A percentile compares a stretch with the other conserved stretches of the same genome.
These are phyloP conservation scores for Mimosa pudica DNA, from an alignment of 306 rosid species.

Conservation along the genomic window DNA sequence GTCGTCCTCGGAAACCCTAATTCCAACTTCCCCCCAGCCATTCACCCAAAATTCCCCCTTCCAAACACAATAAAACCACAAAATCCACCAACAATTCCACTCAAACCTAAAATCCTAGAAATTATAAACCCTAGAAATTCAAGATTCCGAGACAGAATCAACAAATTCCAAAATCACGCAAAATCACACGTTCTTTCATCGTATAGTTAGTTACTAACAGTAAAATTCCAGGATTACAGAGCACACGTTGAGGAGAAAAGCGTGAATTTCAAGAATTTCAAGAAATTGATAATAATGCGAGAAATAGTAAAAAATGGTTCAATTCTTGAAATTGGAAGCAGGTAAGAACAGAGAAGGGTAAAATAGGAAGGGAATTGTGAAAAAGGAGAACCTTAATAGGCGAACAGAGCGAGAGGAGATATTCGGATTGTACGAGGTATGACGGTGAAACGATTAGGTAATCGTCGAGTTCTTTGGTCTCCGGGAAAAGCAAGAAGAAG, in stretches of 20 bases:
- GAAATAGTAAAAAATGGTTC: slow-evolving; percentile 32
- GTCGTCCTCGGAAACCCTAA: slow-evolving; percentile 48
- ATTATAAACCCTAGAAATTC: slow-evolving; percentile 39
- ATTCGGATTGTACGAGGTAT: slow-evolving; percentile 65
- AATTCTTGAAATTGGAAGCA: slow-evolving; percentile 34
- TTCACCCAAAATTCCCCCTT: slow-evolving; percentile 37
- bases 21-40: slow-evolving; percentile 65
- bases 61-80: background rate
- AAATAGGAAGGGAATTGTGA: slow-evolving; percentile 15
- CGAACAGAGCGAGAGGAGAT: slow-evolving; percentile 30
- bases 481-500: slow-evolving; percentile 36
- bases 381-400: slow-evolving; percentile 44
- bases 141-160: slow-evolving; percentile 25
- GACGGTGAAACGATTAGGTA: slow-evolving; percentile 42
- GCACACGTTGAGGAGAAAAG: slow-evolving; percentile 23
- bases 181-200: background rate
- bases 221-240: background rate
- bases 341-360: slow-evolving; percentile 27
- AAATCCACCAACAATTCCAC: slow-evolving; percentile 25
- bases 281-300: slow-evolving; percentile 13
- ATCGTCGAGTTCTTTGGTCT: slow-evolving; percentile 58
- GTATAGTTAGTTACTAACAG: background rate
- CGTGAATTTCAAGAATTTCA: slow-evolving; percentile 19
- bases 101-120: slow-evolving; percentile 26
- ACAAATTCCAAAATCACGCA: slow-evolving; percentile 29